Base-by-base conservation (phyloP, 208 protist species). In the Wallacemonas sp. region DNA sequence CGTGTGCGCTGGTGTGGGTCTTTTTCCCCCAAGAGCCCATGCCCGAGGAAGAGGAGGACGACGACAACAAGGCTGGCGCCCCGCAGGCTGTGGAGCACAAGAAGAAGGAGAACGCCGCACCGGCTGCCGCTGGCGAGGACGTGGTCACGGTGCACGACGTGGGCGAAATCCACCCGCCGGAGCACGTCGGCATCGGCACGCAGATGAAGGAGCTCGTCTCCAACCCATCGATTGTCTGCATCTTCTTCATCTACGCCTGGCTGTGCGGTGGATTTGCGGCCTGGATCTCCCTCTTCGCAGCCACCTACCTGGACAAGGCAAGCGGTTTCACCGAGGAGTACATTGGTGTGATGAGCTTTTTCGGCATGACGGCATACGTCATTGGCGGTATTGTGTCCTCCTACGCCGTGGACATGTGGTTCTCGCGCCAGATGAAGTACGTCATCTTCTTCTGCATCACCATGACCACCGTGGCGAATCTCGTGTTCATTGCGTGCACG, bases 351-450 rank as follows among this genome's bases (percentile, higher is more conserved):
- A 92, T 95, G 84, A 89, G 84, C 74, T 95, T 93, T 69, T 85
- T 77, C 10, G 84, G 82, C 63, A 93, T 91, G 82, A 70, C 86
- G 28, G 70, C 82, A 42, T 95, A 92, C 77, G 86, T 93, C 44
- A 28, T 62, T 11, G 86, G 89, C 11, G 89, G 89, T 62, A 72
- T 95, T 48, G 38, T 82, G n/a, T 91, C 87, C 25, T 90, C 86
- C 7, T 88, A 85, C 57, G 65, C 92, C 2, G 85, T 89, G 5
- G 89, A 93, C 71, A 68, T 92, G 14, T 92, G 87, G 73, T 95
- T 92, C 64, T 61, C 77, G 18, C 89, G 86, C 11, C 86, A 92
- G 67, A 95, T 95, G 89, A 95, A 95, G 74, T 88, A 92, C 65
- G 89, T 95, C 55, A 89, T 95, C 71, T 89, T 92, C 76, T 83